These are phyloP conservation scores for Phlebopus sp. DNA, from an alignment of 1,284 basidiomycete genomes.

Conservation along the genomic window DNA sequence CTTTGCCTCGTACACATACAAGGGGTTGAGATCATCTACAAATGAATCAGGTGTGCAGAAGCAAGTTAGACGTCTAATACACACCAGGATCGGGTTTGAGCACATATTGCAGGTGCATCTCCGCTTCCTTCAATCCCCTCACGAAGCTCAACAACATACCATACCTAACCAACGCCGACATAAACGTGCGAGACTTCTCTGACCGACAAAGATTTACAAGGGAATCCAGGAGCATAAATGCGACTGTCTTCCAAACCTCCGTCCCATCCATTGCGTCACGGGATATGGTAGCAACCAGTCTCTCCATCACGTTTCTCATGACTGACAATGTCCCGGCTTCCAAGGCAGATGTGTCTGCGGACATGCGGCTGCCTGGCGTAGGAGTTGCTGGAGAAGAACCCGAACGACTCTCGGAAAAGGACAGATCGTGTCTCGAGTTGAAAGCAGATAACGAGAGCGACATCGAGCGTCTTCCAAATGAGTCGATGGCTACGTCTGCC, in stretches of 20 bases:
- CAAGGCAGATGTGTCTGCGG: constrained; percentile 41
- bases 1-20: constrained; percentile 96
- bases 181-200: constrained; percentile 59
- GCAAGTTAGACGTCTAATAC: constrained; percentile 21
- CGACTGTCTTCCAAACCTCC: constrained; percentile 95
- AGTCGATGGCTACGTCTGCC: constrained; percentile 24
- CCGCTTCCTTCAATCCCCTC: constrained; percentile 79
- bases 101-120: constrained; percentile 75
- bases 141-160: constrained; percentile 87
- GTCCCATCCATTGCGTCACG: constrained; percentile 92
- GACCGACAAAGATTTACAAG: constrained; percentile 64
- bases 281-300: constrained; percentile 75
- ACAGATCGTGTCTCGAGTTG: constrained; percentile 37
- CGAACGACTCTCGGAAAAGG: constrained; percentile 37
- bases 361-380: constrained; percentile 22
- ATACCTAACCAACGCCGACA: constrained; percentile 65
- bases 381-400: constrained; percentile 25
- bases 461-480: constrained; percentile 24
- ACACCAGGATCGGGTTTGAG: constrained; percentile 87
- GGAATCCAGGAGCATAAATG: constrained; percentile 83
- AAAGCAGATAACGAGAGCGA: constrained; percentile 36
- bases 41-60: constrained; percentile 4
- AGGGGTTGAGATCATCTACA: constrained; percentile 82
- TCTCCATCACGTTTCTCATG: constrained; percentile 67
- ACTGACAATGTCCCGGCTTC: constrained; percentile 61